Evolutionary conservation across 805 yeast species (phyloP), one percentile per base, ranked within the genome.

Genomic region (Metschnikowia aberdeeniae): DNA sequence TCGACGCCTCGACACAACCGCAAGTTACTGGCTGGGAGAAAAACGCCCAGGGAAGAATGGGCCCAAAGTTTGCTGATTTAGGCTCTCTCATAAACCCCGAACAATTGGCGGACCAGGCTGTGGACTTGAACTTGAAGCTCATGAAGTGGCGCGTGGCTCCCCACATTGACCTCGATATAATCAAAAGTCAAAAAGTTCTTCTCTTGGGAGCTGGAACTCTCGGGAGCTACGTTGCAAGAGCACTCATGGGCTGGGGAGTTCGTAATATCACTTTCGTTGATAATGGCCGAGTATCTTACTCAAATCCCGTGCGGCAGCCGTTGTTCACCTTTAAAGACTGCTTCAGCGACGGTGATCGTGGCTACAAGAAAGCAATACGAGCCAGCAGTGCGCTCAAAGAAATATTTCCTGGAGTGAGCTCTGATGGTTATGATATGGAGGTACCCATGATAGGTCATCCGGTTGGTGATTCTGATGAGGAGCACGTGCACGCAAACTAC

Each of bases 81-180:
- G 89, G 93, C 1, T 67, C 89, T 0, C 68, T 93, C 36, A 80
- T 92, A 31, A 82, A 92, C 60, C 99, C 99, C 0, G 51, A 72
- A 10, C 82, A 85, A 52, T 69, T 93, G 19, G 92, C 97, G 0
- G 86, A 84, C 48, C 98, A 95, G 63, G 92, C 97, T 0, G 90
- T 89, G 5, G 97, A 90, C 61, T 73, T 93, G 45, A 93, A 93
- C 59, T 70, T 93, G 47, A 87, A 88, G 66, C 70, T 93, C 36
- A 93, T 93, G 99, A 89, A 89, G 60, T 93, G 99, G 99, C 75
- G 99, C 53, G 78, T 93, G 13, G 89, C 87, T 0, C 98, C 99
- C 0, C 75, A 80, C 7, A 60, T 93, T 3, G 78, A 93, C 57
- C 69, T 93, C 38, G 90, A 86, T 5, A 59, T 66, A 2, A 70